Conservation (phyloP, 495 filamentous ascomycete genomes). For the Halenospora varia region DNA sequence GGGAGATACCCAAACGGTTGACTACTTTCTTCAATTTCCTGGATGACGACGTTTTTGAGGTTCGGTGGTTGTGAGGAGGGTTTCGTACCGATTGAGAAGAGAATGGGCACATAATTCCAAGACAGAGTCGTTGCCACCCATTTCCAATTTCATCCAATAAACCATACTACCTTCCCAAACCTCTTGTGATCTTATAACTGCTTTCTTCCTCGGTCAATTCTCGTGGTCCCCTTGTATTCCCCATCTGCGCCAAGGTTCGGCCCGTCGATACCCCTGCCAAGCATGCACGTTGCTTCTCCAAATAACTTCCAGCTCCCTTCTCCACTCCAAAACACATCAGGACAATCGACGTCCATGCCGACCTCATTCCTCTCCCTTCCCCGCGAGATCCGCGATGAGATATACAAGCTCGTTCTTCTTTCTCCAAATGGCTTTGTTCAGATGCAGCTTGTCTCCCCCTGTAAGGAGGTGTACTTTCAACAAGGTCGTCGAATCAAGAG, state of each 20-base stretch:
- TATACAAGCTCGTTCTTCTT: constrained; percentile 4
- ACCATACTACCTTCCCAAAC: not conserved
- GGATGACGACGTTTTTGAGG: no score
- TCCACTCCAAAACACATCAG: not conserved
- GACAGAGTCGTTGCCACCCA: no score
- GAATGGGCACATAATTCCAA: no score
- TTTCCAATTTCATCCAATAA: no score
- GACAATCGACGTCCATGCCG: not conserved
- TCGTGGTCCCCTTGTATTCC: not conserved
- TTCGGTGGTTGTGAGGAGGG: no score
- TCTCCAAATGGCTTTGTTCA: constrained; percentile 7
- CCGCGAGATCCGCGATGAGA: constrained; percentile 13
- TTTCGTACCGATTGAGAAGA: no score
- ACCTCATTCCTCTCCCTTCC: constrained; percentile 11
- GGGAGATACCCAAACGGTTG: no score
- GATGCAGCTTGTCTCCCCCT: no score
- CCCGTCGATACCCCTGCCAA: not conserved
- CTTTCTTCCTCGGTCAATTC: no score
- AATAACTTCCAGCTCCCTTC: not conserved
- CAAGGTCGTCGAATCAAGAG: not conserved
- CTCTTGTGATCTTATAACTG: not conserved
- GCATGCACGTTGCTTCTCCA: not conserved
- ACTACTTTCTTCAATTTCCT: no score
- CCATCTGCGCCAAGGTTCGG: not conserved
- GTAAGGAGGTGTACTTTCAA: no score